phyloP scores from a whole-genome alignment of 345 rosid genomes.

The Viola odorata region DNA sequence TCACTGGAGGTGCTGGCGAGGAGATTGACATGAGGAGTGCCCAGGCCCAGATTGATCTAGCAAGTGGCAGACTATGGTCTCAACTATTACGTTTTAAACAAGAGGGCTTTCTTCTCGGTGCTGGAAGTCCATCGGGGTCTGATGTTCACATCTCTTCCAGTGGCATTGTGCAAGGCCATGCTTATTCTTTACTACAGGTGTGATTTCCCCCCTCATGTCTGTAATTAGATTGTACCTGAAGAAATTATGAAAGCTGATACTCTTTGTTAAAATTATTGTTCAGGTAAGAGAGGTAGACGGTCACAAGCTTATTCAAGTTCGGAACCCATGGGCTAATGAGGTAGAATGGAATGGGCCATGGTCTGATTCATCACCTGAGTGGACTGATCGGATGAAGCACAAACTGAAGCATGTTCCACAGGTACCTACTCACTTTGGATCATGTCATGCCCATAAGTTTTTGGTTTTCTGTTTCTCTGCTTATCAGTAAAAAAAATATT shows the following conservation, averaged over 20 bases:
- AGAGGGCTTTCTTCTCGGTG: conserved; percentile 98
- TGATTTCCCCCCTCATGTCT: conserved; percentile 11
- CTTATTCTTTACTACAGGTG: conserved; percentile 95
- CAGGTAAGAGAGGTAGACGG: conserved; percentile 99
- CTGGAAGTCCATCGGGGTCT: conserved; percentile 99
- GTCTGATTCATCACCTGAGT: conserved; percentile 93
- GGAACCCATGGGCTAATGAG: conserved; percentile 99
- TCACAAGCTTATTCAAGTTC: conserved; percentile 95
- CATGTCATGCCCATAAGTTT: not conserved
- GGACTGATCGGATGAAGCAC: conserved; percentile 98
- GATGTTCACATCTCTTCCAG: conserved; percentile 98
- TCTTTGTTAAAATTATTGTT: conserved; percentile 5
- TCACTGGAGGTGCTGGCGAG: conserved; percentile 99
- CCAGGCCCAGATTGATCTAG: conserved; percentile 98
- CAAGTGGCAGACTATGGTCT: conserved; percentile 99
- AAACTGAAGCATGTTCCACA: conserved; percentile 89
- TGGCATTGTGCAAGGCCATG: conserved; percentile 99
- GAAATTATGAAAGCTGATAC: not conserved
- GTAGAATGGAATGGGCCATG: conserved; percentile 99
- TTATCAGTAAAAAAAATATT: not conserved
- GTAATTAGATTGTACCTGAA: not conserved
- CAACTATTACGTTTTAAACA: conserved; percentile 93
- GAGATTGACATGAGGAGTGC: conserved; percentile 99
- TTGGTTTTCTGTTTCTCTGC: conserved; percentile 3
- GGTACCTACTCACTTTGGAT: conserved; percentile 34